Evolutionary conservation across 495 filamentous ascomycete genomes (phyloP).

Genomic region (Penicillium samsonianum): DNA sequence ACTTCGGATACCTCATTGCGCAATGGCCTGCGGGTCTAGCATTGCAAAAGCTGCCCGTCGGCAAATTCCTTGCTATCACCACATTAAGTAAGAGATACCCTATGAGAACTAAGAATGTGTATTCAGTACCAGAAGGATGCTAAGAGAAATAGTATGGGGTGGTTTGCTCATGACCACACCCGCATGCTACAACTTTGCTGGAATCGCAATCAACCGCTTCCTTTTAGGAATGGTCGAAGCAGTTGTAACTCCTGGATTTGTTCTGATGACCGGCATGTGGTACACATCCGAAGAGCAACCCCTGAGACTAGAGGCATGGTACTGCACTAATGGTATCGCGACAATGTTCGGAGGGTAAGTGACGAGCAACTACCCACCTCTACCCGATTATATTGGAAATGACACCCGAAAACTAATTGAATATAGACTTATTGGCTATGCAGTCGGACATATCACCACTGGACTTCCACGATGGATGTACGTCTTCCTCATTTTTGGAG

Average conservation of each 20-base stretch:
- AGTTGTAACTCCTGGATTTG: slow-evolving; percentile 57
- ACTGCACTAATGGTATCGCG: slow-evolving; percentile 57
- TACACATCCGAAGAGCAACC: slow-evolving; percentile 56
- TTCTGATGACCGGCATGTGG: slow-evolving; percentile 60
- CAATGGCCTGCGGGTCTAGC: slow-evolving; percentile 55
- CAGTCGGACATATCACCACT: slow-evolving; percentile 49
- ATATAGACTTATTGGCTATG: slow-evolving; percentile 54
- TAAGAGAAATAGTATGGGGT: slow-evolving; percentile 38
- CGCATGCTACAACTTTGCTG: slow-evolving; percentile 43
- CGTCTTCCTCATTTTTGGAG: slow-evolving; percentile 52
- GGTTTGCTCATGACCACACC: slow-evolving; percentile 43
- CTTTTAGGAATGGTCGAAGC: slow-evolving; percentile 57
- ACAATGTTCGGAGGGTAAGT: slow-evolving; percentile 55
- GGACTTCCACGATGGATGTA: slow-evolving; percentile 51
- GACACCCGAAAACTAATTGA: not conserved
- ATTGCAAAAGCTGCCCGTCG: slow-evolving; percentile 54
- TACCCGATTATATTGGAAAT: not conserved
- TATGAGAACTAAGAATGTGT: not conserved
- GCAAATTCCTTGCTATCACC: slow-evolving; percentile 50
- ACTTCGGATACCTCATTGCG: slow-evolving; percentile 55
- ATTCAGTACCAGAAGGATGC: not conserved
- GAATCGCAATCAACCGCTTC: slow-evolving; percentile 48
- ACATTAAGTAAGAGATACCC: slow-evolving; percentile 28
- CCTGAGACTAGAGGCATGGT: slow-evolving; percentile 54
- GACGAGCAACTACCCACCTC: not conserved